Evolutionary conservation across 1,284 basidiomycete species (phyloP).

Genomic region (Anthracocystis panici-leucophaei): DNA sequence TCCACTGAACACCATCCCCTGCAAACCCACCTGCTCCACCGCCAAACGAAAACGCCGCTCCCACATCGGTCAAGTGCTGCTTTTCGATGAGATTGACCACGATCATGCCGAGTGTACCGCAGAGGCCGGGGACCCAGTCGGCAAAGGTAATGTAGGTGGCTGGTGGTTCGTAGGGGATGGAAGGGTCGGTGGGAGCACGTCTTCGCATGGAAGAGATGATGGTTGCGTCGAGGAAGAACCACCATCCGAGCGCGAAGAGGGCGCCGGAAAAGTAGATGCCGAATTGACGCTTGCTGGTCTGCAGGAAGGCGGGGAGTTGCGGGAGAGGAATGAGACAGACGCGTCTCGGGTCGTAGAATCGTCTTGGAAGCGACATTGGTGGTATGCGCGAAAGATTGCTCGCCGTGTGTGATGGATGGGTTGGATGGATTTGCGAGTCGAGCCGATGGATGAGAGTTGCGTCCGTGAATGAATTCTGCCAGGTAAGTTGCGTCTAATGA

Average conservation of each 20-base stretch:
- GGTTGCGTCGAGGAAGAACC: constrained; percentile 94
- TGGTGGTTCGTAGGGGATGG: constrained; percentile 78
- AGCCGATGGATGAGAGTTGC: not conserved
- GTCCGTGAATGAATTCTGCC: not conserved
- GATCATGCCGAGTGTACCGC: constrained; percentile 91
- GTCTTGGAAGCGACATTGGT: constrained; percentile 77
- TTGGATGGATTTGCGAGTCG: constrained; percentile 6
- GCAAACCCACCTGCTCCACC: constrained; percentile 73
- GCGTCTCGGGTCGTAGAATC: constrained; percentile 87
- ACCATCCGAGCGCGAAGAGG: constrained; percentile 90
- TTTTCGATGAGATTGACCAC: constrained; percentile 96
- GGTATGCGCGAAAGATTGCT: too few relatives aligned
- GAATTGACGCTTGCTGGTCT: constrained; percentile 78
- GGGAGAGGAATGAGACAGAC: constrained; percentile 77
- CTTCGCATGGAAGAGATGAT: constrained; percentile 78
- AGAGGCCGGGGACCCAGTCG: constrained; percentile 95
- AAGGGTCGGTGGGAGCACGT: constrained; percentile 77
- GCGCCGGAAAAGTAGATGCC: constrained; percentile 93
- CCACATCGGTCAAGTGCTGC: constrained; percentile 79
- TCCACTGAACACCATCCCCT: constrained; percentile 80
- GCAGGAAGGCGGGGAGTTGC: constrained; percentile 66
- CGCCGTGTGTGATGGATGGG: not conserved
- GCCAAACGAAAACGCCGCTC: constrained; percentile 56
- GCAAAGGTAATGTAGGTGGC: constrained; percentile 89
- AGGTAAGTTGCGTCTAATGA: too few relatives aligned